phyloP scores from a whole-genome alignment of 1,139 yeast species.

The Saccharomyces uvarum region DNA sequence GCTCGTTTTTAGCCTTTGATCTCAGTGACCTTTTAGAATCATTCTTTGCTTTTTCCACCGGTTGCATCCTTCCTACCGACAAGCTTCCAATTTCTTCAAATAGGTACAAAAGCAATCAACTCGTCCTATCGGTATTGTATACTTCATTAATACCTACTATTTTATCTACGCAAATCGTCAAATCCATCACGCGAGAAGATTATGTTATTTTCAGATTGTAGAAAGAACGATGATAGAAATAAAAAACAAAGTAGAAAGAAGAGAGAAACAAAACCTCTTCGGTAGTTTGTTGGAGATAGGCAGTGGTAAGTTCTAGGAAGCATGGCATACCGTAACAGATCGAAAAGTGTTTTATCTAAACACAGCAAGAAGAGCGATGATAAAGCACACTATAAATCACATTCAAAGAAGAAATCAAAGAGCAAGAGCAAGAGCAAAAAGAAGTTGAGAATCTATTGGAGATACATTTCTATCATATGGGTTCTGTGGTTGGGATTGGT shows the following conservation, averaged over 20 bases:
- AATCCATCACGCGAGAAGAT: neutral
- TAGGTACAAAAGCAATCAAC: neutral
- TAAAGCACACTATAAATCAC: neutral
- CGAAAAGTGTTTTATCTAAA: neutral
- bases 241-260: neutral
- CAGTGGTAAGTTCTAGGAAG: conserved; percentile 1
- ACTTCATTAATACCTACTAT: neutral
- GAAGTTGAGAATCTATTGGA: conserved; percentile 21
- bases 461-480: conserved; percentile 10
- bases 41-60: neutral
- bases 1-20: conserved; percentile 12
- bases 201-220: neutral
- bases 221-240: neutral
- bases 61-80: neutral
- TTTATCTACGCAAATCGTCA: neutral
- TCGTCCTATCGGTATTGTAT: neutral
- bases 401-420: neutral
- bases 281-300: neutral
- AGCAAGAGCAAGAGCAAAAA: neutral
- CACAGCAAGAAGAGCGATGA: neutral
- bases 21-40: conserved; percentile 13
- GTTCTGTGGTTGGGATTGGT: conserved; percentile 42
- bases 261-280: neutral
- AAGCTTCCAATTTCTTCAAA: neutral
- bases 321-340: conserved; percentile 6